A percentile compares a stretch with the other conserved stretches of the same genome.
Evolutionary conservation across 1,139 yeast genomes (phyloP).

Genomic region (Pichia sp.): DNA sequence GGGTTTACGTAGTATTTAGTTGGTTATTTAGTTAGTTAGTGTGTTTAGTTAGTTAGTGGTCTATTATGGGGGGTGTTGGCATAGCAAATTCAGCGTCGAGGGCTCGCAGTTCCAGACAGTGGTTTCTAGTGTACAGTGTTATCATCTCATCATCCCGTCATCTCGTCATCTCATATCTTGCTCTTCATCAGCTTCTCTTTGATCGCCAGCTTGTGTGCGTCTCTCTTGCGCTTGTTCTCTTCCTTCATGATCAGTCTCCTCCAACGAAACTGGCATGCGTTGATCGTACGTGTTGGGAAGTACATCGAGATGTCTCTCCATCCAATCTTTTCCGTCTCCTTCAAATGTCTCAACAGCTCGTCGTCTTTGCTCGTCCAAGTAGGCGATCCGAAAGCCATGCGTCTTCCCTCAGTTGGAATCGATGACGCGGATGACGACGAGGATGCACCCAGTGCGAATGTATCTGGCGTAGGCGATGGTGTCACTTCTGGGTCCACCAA

Average conservation of each 20-base stretch:
- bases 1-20: no score
- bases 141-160: no score
- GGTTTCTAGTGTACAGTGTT: no score
- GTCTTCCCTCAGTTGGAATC: neutral
- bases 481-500: no score
- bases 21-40: no score
- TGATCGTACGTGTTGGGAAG: conserved; percentile 67
- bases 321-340: conserved; percentile 67
- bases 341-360: conserved; percentile 59
- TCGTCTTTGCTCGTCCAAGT: conserved; percentile 78
- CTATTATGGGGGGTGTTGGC: no score
- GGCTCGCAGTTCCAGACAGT: no score
- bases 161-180: neutral
- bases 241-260: conserved; percentile 41
- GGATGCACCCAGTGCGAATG: no score
- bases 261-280: conserved; percentile 82
- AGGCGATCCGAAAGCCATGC: conserved; percentile 20
- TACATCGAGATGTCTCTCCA: conserved; percentile 76
- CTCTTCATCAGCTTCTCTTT: neutral
- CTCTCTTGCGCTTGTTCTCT: conserved; percentile 14
- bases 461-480: no score
- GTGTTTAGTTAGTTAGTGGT: no score
- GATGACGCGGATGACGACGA: no score
- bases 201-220: conserved; percentile 5
- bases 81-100: no score